Evolutionary conservation across 2,329 filamentous ascomycete genomes (phyloP).

Genomic region (Fusarium odoratissimum): DNA sequence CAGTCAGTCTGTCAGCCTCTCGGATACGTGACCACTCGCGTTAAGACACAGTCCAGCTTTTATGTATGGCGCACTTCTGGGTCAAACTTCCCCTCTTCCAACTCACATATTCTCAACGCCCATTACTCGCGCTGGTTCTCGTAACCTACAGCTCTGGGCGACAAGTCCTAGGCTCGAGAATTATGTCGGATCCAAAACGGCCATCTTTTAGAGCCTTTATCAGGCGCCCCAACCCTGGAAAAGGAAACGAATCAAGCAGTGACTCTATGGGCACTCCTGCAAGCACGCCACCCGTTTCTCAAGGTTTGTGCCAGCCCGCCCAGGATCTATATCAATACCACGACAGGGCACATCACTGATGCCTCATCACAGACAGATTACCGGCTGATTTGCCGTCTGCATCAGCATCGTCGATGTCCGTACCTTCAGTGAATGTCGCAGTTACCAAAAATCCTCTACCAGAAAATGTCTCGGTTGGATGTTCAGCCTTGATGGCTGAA

Average conservation of each 20-base stretch:
- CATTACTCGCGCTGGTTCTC: background rate
- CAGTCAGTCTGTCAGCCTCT: background rate
- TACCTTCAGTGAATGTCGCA: background rate
- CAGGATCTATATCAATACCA: background rate
- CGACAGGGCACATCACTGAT: background rate
- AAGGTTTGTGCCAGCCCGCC: background rate
- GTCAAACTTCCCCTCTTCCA: background rate
- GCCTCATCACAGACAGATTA: fast-evolving
- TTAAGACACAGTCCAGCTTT: background rate
- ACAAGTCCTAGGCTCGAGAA: fast-evolving
- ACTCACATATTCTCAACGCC: fast-evolving
- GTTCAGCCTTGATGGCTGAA: fast-evolving
- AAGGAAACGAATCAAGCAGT: fast-evolving
- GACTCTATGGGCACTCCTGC: fast-evolving
- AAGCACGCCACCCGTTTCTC: background rate
- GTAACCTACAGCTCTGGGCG: fast-evolving
- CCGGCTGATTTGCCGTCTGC: background rate
- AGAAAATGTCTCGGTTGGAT: fast-evolving
- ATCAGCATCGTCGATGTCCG: fast-evolving
- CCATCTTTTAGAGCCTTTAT: background rate
- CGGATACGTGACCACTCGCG: background rate
- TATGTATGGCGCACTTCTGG: background rate
- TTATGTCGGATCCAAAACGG: background rate
- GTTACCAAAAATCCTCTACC: fast-evolving
- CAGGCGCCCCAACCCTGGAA: background rate